These are phyloP conservation scores for Cutaneotrichosporon sp. DNA, from an alignment of 1,284 basidiomycete species.

Conservation along the genomic window DNA sequence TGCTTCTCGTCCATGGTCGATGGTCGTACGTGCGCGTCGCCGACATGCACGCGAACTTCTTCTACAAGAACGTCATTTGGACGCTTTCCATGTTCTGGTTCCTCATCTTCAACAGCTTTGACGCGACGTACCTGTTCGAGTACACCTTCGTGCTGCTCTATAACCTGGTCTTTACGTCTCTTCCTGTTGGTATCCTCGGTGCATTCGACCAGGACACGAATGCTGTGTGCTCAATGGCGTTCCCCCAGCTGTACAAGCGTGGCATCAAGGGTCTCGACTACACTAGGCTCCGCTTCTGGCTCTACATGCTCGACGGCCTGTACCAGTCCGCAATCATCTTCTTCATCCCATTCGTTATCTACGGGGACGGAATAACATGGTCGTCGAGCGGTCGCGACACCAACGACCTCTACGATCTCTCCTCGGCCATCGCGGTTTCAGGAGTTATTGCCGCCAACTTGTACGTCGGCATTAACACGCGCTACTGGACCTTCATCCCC, in stretches of 20 bases:
- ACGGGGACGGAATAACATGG: conserved; percentile 57
- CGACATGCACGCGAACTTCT: conserved; percentile 97
- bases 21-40: conserved; percentile 96
- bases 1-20: conserved; percentile 88
- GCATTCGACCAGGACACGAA: conserved; percentile 96
- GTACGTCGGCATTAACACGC: conserved; percentile 80
- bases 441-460: conserved; percentile 83
- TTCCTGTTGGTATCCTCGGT: conserved; percentile 86
- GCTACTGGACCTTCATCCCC: conserved; percentile 86
- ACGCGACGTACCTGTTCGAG: conserved; percentile 91
- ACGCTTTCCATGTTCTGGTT: conserved; percentile 85
- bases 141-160: conserved; percentile 88
- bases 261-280: conserved; percentile 91
- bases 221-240: conserved; percentile 79
- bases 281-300: conserved; percentile 85
- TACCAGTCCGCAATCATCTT: conserved; percentile 89
- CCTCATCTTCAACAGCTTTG: conserved; percentile 78
- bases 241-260: conserved; percentile 87
- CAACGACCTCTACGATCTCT: conserved; percentile 77
- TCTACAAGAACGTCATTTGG: conserved; percentile 73
- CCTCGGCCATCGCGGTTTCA: conserved; percentile 82
- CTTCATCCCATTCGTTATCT: conserved; percentile 81
- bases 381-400: conserved; percentile 71
- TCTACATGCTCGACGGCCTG: conserved; percentile 88
- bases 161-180: conserved; percentile 88